Evolutionary conservation across 768 basidiomycete genomes (phyloP).

Genomic region (Calocybe indica): DNA sequence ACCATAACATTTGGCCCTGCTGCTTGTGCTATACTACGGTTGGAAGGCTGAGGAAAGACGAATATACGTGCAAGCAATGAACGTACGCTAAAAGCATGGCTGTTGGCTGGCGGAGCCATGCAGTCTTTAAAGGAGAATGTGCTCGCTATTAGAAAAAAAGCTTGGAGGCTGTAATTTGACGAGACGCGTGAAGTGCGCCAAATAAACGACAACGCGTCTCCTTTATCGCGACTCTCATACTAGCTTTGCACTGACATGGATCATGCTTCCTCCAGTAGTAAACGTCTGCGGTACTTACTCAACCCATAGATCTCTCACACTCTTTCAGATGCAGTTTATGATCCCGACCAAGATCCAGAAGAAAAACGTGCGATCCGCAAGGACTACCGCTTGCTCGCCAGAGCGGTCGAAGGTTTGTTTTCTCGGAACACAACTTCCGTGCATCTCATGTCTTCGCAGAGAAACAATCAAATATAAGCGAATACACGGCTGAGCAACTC

Average conservation of each 20-base stretch:
- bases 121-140: not conserved
- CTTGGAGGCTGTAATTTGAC: no score
- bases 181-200: slow-evolving; percentile 16
- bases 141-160: no score
- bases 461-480: slow-evolving; percentile 46
- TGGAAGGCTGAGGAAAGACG: not conserved
- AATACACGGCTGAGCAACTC: slow-evolving; percentile 51
- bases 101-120: slow-evolving; percentile 6
- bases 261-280: not conserved
- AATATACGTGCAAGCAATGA: not conserved
- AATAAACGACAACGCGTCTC: slow-evolving; percentile 31
- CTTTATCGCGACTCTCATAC: not conserved
- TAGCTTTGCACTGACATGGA: not conserved
- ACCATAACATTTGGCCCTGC: slow-evolving; percentile 64
- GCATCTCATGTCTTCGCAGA: slow-evolving; percentile 15
- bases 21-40: slow-evolving; percentile 65
- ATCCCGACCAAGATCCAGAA: slow-evolving; percentile 81
- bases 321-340: slow-evolving; percentile 46
- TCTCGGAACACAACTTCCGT: not conserved
- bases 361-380: slow-evolving; percentile 72
- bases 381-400: slow-evolving; percentile 64
- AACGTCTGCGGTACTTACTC: not conserved
- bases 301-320: slow-evolving; percentile 22
- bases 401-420: slow-evolving; percentile 54
- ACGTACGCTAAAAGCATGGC: slow-evolving; percentile 15